A percentile compares a stretch with the other conserved stretches of the same genome.
Evolutionary conservation across 2,329 filamentous ascomycete genomes (phyloP).

Genomic region (Myriosclerotinia curreyana): DNA sequence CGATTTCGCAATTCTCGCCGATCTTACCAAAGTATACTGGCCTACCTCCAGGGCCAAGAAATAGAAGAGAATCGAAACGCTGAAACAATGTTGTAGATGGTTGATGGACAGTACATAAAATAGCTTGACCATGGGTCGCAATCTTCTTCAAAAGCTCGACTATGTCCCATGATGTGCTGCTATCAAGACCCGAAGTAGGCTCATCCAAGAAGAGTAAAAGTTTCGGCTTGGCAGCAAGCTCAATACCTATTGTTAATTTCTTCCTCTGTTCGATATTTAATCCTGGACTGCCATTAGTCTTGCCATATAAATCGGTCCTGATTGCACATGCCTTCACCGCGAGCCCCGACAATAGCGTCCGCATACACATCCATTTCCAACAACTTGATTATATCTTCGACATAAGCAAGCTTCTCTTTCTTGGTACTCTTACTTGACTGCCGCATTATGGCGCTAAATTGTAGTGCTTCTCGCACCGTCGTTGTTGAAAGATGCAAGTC

Average conservation of each 20-base stretch:
- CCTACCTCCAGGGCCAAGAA: constrained; percentile 70
- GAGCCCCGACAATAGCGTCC: constrained; percentile 86
- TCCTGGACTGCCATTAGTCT: constrained; percentile 70
- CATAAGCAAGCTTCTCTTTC: constrained; percentile 79
- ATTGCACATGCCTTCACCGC: constrained; percentile 18
- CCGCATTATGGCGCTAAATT: constrained; percentile 80
- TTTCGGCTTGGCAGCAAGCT: constrained; percentile 66
- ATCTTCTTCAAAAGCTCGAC: constrained; percentile 83
- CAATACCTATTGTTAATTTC: constrained; percentile 69
- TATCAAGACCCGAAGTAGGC: constrained; percentile 87
- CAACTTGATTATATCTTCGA: constrained; percentile 85
- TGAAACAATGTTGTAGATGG: constrained; percentile 92
- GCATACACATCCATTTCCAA: constrained; percentile 88
- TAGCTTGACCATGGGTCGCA: constrained; percentile 81
- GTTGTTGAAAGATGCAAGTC: constrained; percentile 82
- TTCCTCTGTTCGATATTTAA: constrained; percentile 63
- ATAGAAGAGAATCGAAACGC: constrained; percentile 76
- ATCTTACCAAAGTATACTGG: constrained; percentile 82
- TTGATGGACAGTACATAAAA: constrained; percentile 93
- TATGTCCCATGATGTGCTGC: constrained; percentile 90
- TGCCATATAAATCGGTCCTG: constrained; percentile 73
- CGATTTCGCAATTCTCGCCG: constrained; percentile 62
- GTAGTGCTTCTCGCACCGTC: constrained; percentile 83
- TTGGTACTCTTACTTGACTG: constrained; percentile 70
- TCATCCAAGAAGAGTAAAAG: constrained; percentile 71